Base-by-base conservation (phyloP, 2,329 filamentous ascomycete species). In the Aureobasidium sp. region DNA sequence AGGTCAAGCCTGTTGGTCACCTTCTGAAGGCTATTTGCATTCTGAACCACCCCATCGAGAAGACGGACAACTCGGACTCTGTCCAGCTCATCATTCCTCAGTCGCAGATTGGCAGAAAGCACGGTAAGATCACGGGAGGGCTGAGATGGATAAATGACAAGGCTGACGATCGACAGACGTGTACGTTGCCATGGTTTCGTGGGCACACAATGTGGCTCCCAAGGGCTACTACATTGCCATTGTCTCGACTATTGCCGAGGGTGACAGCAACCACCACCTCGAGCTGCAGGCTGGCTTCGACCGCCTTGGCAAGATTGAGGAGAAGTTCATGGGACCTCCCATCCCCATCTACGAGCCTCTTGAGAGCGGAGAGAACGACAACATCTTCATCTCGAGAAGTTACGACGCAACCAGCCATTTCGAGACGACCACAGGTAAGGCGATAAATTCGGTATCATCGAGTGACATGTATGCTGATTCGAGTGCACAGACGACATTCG, bases 221-320 rank as follows among this genome's bases (percentile, higher is more conserved):
- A 96, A 96, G 84, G 93, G 93, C 65, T 97, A 97, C 85, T 99
- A 95, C 82, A 91, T 99, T 70, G 94, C 94, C 70, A 99, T 97
- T 65, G 93, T 99, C 67, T 96, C 91, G 52, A 99, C 94, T 64
- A 97, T 99, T 72, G 91, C 94, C 66, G 95, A 99, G 82, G 87
- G 87, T 48, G 80, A 87, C 65, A 87, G 90, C 67, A 97, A 99
- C 83, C 92, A 96, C 78, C 94, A 99, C 77, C 82, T 97, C 63
- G 94, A 99, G 80, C 87, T 99, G 47, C 86, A 94, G 77, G 87
- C 92, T 34, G 94, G 93, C 72, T 87, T 97, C 68, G 91, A 97
- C 72, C 87, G 93, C 68, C 87, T 99, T 34, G 94, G 94, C 69
- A 85, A 86, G 75, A 94, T 97, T 66, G 92, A 97, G 79, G 94